phyloP scores from a whole-genome alignment of 495 filamentous ascomycete genomes.

The Penicillium manginii region DNA sequence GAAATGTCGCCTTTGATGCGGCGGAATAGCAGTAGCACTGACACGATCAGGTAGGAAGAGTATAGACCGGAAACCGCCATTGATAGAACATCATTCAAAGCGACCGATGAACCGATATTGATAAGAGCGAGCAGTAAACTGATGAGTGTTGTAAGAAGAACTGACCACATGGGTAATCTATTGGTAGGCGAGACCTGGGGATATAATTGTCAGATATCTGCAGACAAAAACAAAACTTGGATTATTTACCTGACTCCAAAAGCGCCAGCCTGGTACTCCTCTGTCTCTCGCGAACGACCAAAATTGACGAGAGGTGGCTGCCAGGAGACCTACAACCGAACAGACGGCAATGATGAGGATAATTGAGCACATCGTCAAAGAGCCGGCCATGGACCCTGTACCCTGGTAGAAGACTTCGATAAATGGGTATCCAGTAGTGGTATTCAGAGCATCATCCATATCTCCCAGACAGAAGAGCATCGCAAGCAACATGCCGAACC shows the following conservation, averaged over 20 bases:
- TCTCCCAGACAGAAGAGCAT: conserved; percentile 43
- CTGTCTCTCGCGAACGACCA: conserved; percentile 64
- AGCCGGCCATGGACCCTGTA: conserved; percentile 42
- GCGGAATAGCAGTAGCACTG: conserved; percentile 45
- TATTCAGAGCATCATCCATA: conserved; percentile 30
- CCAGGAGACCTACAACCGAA: conserved; percentile 48
- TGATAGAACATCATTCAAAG: conserved; percentile 48
- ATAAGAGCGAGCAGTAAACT: conserved; percentile 43
- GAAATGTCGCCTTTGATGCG: conserved; percentile 28
- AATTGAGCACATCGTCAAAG: conserved; percentile 37
- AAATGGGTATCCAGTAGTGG: conserved; percentile 49
- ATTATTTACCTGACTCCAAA: conserved; percentile 43
- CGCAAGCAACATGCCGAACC: conserved; percentile 42
- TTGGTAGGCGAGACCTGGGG: conserved; percentile 12
- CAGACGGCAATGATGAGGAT: conserved; percentile 39
- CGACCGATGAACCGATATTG: conserved; percentile 45
- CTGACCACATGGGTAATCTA: conserved; percentile 26
- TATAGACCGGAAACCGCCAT: conserved; percentile 43
- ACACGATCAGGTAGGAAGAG: conserved; percentile 39
- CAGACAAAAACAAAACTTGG: not conserved
- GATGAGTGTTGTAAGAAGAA: conserved; percentile 35
- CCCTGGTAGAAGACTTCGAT: conserved; percentile 53
- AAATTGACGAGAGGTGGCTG: conserved; percentile 53
- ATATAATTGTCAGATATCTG: not conserved
- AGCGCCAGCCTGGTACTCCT: conserved; percentile 55